Evolutionary conservation across 1,139 yeast species (phyloP), one percentile per base, ranked within the genome.

Genomic region (Hyphopichia khmerensis): DNA sequence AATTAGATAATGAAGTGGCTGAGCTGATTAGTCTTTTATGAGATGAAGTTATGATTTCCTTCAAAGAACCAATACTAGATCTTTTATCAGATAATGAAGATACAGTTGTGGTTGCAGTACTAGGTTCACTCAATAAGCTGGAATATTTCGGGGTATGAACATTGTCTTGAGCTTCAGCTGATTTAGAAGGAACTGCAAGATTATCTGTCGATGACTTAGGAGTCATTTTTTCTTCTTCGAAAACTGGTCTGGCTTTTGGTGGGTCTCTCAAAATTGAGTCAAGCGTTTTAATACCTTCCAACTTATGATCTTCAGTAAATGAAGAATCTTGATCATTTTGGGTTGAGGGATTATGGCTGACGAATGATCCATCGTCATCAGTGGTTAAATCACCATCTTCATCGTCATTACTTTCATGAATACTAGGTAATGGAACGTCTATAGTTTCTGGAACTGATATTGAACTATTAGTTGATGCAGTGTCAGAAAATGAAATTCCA

Each of bases 381-480:
- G 37, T 44, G n/a, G 51, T 57, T 29, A 39, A 46, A 17, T 51
- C 55, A 43, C 62, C 69, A 9, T 60, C 21, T 16, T 51, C 55
- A 43, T 62, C 69, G 8, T 60, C 21, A 18, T 39, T 55, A 39
- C 62, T 68, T 47, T 72, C 77, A 36, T 55, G 44, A 29, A 69
- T 69, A 42, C 67, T 60, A 2, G 76, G 77, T 41, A 72, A 51
- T 4, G 65, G 58, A 2, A 63, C 70, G 50, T 73, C 77, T 4
- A 72, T 63, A 1, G 79, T 73, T 32, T 71, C 78, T 0, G 78
- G 78, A 8, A 73, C 60, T 0, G 73, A 68, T 1, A 57, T 43
- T 4, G 65, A 51, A 41, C 70, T 64, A 4, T 59, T 43, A 41
- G 60, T 56, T 4, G 71, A 60, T 26, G 52, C 53, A 3, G 52